These are phyloP conservation scores for Viola odorata DNA, from an alignment of 345 rosid species.

Conservation along the genomic window DNA sequence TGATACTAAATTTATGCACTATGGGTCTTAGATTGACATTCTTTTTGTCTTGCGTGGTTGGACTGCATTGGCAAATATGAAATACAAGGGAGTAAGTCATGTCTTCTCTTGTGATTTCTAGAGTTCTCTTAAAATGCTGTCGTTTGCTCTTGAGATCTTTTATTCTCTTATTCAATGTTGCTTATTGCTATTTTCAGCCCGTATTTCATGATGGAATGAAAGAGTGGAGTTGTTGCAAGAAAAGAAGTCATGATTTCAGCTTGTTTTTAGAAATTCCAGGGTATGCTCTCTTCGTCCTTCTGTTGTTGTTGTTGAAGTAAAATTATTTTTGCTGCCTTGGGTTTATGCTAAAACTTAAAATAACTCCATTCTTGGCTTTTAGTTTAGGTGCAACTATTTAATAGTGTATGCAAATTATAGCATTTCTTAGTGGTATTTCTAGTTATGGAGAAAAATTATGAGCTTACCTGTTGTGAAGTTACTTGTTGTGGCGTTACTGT, in stretches of 20 bases:
- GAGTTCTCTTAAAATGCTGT: conserved; percentile 3
- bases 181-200: conserved; percentile 49
- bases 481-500: too few species aligned
- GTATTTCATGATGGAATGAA: conserved; percentile 90
- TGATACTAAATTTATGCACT: background rate
- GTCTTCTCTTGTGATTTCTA: conserved; percentile 3
- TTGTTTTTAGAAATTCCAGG: conserved; percentile 85
- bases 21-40: conserved; percentile 19
- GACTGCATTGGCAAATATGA: conserved; percentile 15
- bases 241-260: conserved; percentile 85
- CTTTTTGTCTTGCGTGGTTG: conserved; percentile 18
- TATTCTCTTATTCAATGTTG: background rate
- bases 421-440: too few species aligned
- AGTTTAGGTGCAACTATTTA: too few species aligned
- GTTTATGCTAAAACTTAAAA: too few species aligned
- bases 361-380: too few species aligned
- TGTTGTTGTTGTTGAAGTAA: too few species aligned
- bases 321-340: too few species aligned
- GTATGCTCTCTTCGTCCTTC: too few species aligned
- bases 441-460: too few species aligned
- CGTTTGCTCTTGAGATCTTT: too few species aligned
- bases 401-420: too few species aligned
- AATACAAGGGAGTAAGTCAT: conserved; percentile 73
- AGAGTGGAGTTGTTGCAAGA: conserved; percentile 99
- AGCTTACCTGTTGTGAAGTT: too few species aligned